Percentiles rank a stretch among this genome's conserved stretches.
Evolutionary conservation across 2,329 filamentous ascomycete genomes (phyloP).

Genomic region (Xylariaceae sp.): DNA sequence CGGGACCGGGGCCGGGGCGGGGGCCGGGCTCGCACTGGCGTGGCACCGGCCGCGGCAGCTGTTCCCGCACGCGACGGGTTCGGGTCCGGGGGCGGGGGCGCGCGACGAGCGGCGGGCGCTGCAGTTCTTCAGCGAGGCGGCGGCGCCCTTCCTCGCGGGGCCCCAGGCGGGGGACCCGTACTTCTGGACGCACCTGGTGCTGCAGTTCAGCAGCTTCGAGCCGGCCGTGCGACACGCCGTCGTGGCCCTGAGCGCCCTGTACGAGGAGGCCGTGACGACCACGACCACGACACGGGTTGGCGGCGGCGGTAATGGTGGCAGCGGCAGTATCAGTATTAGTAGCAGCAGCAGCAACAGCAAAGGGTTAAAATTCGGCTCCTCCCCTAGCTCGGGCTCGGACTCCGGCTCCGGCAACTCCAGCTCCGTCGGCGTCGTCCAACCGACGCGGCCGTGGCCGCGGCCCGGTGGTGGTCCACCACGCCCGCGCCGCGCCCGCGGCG

Average conservation of each 20-base stretch:
- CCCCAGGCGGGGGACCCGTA: slow-evolving; percentile 28
- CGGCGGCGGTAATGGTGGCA: no score
- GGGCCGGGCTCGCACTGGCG: slow-evolving; percentile 13
- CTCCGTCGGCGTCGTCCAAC: no score
- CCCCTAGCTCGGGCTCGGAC: background rate
- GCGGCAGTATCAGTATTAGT: no score
- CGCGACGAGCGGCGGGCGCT: slow-evolving; percentile 28
- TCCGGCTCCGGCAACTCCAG: no score
- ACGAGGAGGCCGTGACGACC: slow-evolving; percentile 23
- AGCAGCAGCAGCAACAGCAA: no score
- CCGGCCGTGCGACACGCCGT: slow-evolving; percentile 31
- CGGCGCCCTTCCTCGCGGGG: slow-evolving; percentile 29
- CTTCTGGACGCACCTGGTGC: slow-evolving; percentile 34
- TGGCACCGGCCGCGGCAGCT: slow-evolving; percentile 29
- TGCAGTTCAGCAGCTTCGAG: slow-evolving; percentile 30
- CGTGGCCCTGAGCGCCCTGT: slow-evolving; percentile 32
- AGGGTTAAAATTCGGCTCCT: no score
- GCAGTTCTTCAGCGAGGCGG: slow-evolving; percentile 30
- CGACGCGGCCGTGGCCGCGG: no score
- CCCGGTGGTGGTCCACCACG: no score
- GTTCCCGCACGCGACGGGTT: slow-evolving; percentile 15
- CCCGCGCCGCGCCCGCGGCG: no score
- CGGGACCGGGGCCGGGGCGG: no score
- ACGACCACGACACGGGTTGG: slow-evolving; percentile 3
- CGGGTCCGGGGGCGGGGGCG: no score